Evolutionary conservation across 1,284 basidiomycete species (phyloP).

Genomic region (Sporisorium scitamineum): DNA sequence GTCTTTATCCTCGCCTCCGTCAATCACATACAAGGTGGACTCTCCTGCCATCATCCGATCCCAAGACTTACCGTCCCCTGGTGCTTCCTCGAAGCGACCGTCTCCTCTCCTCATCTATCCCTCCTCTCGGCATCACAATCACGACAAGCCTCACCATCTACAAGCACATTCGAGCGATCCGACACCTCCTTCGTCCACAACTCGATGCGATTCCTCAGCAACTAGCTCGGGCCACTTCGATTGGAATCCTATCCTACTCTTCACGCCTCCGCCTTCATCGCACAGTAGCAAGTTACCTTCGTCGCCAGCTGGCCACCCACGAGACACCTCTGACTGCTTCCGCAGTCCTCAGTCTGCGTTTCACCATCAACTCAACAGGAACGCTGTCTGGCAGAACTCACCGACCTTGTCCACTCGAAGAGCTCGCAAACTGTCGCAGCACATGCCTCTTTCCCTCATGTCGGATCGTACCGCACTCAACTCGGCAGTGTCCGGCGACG

Average conservation of each 20-base stretch:
- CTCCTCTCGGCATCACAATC: background rate
- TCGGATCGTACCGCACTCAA: background rate
- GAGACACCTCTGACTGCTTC: background rate
- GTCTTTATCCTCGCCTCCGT: background rate
- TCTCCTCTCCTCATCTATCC: background rate
- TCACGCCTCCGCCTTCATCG: slow-evolving; percentile 22
- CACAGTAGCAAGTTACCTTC: background rate
- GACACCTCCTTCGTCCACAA: background rate
- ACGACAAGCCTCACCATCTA: background rate
- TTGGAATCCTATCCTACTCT: slow-evolving; percentile 19
- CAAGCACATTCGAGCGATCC: background rate
- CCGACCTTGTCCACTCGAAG: slow-evolving; percentile 21
- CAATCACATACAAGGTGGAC: background rate
- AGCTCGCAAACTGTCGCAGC: slow-evolving; percentile 11
- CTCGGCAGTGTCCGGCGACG: background rate
- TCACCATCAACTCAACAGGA: slow-evolving; percentile 5
- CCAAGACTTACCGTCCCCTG: background rate
- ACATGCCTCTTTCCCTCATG: background rate
- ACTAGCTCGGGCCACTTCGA: slow-evolving; percentile 11
- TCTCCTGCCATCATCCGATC: background rate
- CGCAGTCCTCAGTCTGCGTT: background rate
- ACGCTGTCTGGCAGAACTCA: slow-evolving; percentile 17
- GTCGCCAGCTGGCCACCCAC: background rate
- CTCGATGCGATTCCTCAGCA: background rate
- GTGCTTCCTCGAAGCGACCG: background rate